Evolutionary conservation across 164 flowering plant genomes (phyloP).

Genomic region (Vitis vinifera): DNA sequence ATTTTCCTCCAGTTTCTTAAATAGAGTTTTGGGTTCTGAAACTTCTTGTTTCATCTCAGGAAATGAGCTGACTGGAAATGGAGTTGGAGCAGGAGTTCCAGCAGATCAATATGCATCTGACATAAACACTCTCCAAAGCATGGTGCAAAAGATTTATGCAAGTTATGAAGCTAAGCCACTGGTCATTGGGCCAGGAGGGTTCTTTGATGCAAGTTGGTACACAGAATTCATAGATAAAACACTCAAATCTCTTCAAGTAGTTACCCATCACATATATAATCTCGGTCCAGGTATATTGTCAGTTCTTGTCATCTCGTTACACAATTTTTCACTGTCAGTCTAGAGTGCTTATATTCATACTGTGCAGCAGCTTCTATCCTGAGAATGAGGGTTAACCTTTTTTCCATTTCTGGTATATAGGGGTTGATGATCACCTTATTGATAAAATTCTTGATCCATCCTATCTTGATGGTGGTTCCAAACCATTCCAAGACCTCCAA

Average conservation of each 20-base stretch:
- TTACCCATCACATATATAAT: slow-evolving; percentile 49
- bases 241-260: slow-evolving; percentile 21
- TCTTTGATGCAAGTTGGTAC: slow-evolving; percentile 41
- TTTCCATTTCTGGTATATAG: slow-evolving; percentile 11
- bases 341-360: neutral
- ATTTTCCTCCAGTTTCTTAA: too few species aligned
- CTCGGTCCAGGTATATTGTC: slow-evolving; percentile 42
- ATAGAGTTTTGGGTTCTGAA: too few species aligned
- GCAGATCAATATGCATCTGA: slow-evolving; percentile 46
- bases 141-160: slow-evolving; percentile 30
- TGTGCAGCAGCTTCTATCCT: neutral
- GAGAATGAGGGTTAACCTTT: neutral
- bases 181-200: slow-evolving; percentile 46
- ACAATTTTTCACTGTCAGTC: too few species aligned
- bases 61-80: slow-evolving; percentile 48
- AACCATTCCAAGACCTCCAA: slow-evolving; percentile 26
- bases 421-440: slow-evolving; percentile 37
- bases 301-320: too few species aligned
- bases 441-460: slow-evolving; percentile 38
- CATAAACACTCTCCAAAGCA: slow-evolving; percentile 18
- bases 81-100: slow-evolving; percentile 39
- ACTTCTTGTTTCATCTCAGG: slow-evolving; percentile 23
- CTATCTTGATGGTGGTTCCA: slow-evolving; percentile 27
- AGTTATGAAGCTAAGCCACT: slow-evolving; percentile 26
- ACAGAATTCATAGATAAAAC: slow-evolving; percentile 22